Evolutionary conservation across 371 early-diverging fungal genomes (phyloP), one percentile per base, ranked within the genome.

Genomic region (Synchytrium microbalum): DNA sequence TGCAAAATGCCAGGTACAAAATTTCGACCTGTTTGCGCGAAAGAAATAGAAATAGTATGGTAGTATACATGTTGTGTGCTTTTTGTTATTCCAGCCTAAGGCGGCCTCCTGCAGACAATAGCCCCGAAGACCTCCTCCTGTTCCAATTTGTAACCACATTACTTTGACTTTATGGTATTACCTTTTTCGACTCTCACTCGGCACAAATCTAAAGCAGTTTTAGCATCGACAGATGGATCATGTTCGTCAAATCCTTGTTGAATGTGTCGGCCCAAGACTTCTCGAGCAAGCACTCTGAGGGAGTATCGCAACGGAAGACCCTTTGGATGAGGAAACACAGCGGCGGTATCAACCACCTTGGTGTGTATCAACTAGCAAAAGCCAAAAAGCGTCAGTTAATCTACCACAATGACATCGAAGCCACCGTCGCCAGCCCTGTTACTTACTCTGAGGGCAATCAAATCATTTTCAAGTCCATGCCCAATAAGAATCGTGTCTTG

Each of bases 191-290:
- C 31, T 59, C 84, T 87, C 53, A 83, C 72, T 67, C 81, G 79
- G 54, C 86, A 78, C 3, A 92, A 65, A 63, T 91, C 90, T 64
- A 92, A 67, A 16, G 84, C 80, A 10, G 91, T 82, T 55, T 72
- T 64, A 2, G 91, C 89, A 78, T 92, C 92, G 75, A 90, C 89
- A 23, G 77, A 72, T 31, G 86, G 83, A 72, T 90, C 89, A 77
- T 92, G 92, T 52, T 89, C 89, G 29, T 2, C 59, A 16, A 23
- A 24, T 31, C 67, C 66, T 1, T 69, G 68, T 68, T 90, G 92
- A 67, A 90, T 90, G 8, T 66, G 51, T 54, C 84, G 75, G 14
- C 80, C 73, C 24, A 91, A 67, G 55, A 82, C 73, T 56, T 71
- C 77, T n/a, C 79, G 72, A 0, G 87, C 63, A 31, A 91, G 75